Base-by-base conservation (phyloP, 768 basidiomycete species). In the Tulasnella sp. region DNA sequence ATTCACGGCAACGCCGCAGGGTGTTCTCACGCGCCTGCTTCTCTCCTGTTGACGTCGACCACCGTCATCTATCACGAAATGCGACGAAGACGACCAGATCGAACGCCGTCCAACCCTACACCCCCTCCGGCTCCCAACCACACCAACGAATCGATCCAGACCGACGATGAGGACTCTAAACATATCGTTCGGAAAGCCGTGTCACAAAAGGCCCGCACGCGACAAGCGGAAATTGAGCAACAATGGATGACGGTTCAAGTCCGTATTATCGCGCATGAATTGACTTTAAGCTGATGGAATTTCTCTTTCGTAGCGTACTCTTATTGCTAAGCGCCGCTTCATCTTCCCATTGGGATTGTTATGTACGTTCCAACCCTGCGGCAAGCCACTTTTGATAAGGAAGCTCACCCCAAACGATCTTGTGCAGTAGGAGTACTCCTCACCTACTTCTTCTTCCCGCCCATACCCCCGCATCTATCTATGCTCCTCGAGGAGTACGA, bases 301-400 rank as follows among this genome's bases (percentile, higher is more conserved):
- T 11, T 4, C 5, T 66, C 16, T 32, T 39, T 67, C 9, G 41
- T 59, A 74, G 73, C 72, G 72, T 14, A 44, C 16, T 67, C 39
- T 75, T 26, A 62, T 62, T 62, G 70, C 70, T 16, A 72, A 74
- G 5, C 78, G 81, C 72, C 83, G 86, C 66, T 87, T 90, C 72
- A 79, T 91, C n/a, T 92, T 93, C 77, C 85, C 89, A 5, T 76
- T 91, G 3, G 92, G 91, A 36, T 81, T 93, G n/a, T 68, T 86
- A 42, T 75, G 83, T 90, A 73, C 74, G 88, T 85, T 69, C 9
- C 75, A 35, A 42, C 72, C 75, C 74, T 74, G 29, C 52, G 65
- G 26, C 3, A 4, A 32, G 41, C 62, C 40, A 37, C 36, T 62
- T 29, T 70, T 70, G 52, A 59, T 59, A 59, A 59, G 52, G 5